Evolutionary conservation across 345 rosid genomes (phyloP), one percentile per base, ranked within the genome.

Genomic region (Tarenaya hassleriana): DNA sequence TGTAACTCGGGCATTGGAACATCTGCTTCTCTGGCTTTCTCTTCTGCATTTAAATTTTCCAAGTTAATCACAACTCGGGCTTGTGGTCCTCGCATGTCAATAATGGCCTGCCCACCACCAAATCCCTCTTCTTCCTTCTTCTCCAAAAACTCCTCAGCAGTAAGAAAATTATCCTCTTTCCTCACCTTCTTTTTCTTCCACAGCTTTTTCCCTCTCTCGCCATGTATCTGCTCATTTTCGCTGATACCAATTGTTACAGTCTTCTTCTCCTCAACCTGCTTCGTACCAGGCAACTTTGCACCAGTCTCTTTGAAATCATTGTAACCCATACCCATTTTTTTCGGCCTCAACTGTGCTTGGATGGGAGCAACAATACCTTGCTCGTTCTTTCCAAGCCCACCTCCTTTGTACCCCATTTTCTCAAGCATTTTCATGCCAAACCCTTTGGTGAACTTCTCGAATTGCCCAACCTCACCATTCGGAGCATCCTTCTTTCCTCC

Each of bases 1-100:
- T 87, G 98, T 63, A 91, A 77, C 74, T 91, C 95, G 0, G 97
- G 92, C 95, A 87, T 84, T 0, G 95, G 95, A 69, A 91, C 76
- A 77, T 91, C 85, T 47, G 63, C 75, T 52, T 73, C 98, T 72
- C 78, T 82, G 1, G 92, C 95, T 63, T 87, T 75, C 67, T 84
- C 95, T 55, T 87, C 96, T 1, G 96, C 96, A 69, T 87, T 84
- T 49, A 91, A 61, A 66, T 86, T 84, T 68, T 87, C 98, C 75
- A 91, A 73, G 67, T 82, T 87, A 7, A 89, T 75, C 82, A 91
- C 72, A 61, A 91, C 77, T 62, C 95, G 67, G 50, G 78, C 87
- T 24, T 87, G 95, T 2, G 92, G 95, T 16, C 98, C 96, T 41
- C 96, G 78, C 98, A 87, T 87, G 60, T 91, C 98, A 45, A 87